phyloP scores from a whole-genome alignment of 1,284 basidiomycete genomes.

The Puccinia novopanici region DNA sequence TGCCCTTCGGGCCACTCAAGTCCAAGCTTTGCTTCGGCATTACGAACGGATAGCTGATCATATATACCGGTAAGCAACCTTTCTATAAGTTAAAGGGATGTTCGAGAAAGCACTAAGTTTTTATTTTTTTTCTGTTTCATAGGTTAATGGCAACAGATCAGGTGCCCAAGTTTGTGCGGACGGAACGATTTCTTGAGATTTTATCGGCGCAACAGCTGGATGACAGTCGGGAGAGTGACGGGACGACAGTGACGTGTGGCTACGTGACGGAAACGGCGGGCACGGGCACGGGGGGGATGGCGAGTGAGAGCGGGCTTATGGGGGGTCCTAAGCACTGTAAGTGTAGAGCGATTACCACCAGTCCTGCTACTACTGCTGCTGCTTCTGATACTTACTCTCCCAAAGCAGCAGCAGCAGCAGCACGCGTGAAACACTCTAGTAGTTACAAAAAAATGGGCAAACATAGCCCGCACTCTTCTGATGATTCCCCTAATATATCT shows the following conservation, averaged over 20 bases:
- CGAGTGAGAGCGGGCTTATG: no score
- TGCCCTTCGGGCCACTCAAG: conserved; percentile 74
- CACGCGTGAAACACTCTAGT: not conserved
- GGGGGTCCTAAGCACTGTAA: no score
- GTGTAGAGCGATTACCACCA: no score
- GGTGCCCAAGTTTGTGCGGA: conserved; percentile 46
- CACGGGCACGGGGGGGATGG: no score
- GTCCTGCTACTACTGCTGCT: no score
- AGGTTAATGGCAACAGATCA: conserved; percentile 51
- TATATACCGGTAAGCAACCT: conserved; percentile 81
- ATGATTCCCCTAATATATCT: not conserved
- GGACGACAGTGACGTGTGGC: conserved; percentile 11
- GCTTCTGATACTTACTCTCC: no score
- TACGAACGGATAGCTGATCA: conserved; percentile 96
- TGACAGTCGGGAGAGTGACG: not conserved
- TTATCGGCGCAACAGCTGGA: conserved; percentile 42
- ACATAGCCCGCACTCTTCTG: not conserved
- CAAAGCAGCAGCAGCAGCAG: no score
- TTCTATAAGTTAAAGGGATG: not conserved
- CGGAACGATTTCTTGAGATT: conserved; percentile 43
- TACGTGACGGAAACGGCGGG: not conserved
- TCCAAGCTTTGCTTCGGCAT: conserved; percentile 86
- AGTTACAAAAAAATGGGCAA: not conserved
- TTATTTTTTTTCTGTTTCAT: conserved; percentile 5
- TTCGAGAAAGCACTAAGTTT: not conserved